A percentile compares a stretch with the other conserved stretches of the same genome.
Evolutionary conservation across 139 green algal genomes (phyloP).

Genomic region (Picochlorum sp.): DNA sequence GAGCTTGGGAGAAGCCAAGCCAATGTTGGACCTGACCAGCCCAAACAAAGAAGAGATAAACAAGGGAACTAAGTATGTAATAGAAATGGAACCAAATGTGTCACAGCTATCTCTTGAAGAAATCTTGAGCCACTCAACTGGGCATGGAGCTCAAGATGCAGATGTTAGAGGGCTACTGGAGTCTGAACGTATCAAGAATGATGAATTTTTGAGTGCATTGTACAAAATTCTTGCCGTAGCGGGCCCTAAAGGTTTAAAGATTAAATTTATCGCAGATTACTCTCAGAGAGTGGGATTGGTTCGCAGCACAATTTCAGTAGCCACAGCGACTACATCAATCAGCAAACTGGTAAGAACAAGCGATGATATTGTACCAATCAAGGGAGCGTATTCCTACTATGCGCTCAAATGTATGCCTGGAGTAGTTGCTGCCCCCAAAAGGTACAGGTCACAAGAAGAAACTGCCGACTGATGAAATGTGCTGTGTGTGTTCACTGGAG

Average conservation of each 20-base stretch:
- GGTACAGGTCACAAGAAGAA: background rate
- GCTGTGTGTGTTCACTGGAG: too few species aligned
- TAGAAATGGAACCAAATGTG: background rate
- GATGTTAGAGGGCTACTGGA: background rate
- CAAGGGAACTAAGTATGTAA: background rate
- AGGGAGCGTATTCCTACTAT: background rate
- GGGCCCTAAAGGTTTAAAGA: background rate
- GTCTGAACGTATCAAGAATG: background rate
- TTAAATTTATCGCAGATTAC: background rate
- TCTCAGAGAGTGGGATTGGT: background rate
- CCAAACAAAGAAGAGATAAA: background rate
- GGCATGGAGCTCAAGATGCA: background rate
- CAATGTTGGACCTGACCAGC: background rate
- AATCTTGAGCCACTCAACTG: background rate
- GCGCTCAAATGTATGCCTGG: constrained; percentile 5
- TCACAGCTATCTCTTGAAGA: background rate
- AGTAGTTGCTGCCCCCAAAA: background rate
- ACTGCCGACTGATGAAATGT: too few species aligned
- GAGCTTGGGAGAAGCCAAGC: background rate
- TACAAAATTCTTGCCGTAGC: background rate
- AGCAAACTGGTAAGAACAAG: background rate
- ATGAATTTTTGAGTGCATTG: background rate
- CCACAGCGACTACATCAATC: background rate
- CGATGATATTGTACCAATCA: background rate
- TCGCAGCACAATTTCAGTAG: background rate